These are phyloP conservation scores for Yarrowia deformans DNA, from an alignment of 805 yeast species.

Conservation along the genomic window DNA sequence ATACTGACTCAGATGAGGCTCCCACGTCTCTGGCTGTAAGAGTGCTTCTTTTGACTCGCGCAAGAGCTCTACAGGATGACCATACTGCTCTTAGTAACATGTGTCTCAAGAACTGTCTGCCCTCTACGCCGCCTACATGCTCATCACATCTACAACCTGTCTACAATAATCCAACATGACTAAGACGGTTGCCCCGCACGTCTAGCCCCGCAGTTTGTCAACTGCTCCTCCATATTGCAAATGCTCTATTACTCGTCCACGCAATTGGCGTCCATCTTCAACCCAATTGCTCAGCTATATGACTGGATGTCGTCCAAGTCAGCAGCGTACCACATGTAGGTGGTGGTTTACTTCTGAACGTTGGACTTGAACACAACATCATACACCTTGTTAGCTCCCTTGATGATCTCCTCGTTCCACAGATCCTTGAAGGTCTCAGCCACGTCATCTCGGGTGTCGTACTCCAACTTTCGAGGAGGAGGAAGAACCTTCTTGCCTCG, in stretches of 20 bases:
- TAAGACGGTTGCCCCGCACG: no score
- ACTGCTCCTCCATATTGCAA: background rate
- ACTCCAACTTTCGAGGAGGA: conserved; percentile 55
- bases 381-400: conserved; percentile 64
- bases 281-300: background rate
- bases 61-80: no score
- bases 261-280: background rate
- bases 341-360: conserved; percentile 16
- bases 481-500: conserved; percentile 55
- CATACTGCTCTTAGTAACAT: no score
- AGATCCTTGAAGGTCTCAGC: conserved; percentile 73
- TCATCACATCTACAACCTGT: no score
- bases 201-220: no score
- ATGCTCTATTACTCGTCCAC: conserved; percentile 4
- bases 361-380: conserved; percentile 28
- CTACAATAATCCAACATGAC: no score
- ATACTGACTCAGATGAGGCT: no score
- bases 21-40: no score
- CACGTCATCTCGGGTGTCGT: conserved; percentile 56
- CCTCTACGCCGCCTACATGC: no score
- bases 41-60: no score
- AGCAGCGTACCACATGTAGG: no score
- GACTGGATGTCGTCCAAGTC: background rate
- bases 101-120: no score
- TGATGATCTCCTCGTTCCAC: conserved; percentile 78